Percentiles rank a stretch among this genome's conserved stretches.
These are phyloP conservation scores for Solanum etuberosum DNA, from an alignment of 257 asterid genomes.

Conservation along the genomic window DNA sequence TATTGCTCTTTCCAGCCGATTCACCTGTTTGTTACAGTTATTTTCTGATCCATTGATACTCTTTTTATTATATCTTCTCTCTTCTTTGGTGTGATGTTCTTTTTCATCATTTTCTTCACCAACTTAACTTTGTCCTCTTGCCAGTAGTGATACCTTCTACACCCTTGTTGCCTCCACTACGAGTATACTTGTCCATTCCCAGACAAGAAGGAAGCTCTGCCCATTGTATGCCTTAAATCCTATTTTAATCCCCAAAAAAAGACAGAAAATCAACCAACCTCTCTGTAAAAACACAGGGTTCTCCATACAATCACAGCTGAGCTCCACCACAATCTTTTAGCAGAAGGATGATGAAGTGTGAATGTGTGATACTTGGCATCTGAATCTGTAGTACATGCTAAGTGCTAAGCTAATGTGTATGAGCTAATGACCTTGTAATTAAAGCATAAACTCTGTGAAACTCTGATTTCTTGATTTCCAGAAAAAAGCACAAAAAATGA, in stretches of 20 bases:
- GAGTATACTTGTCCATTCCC: neutral
- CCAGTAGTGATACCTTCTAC: neutral
- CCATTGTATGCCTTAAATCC: neutral
- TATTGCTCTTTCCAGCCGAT: neutral
- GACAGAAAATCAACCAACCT: neutral
- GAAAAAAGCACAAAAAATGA: neutral
- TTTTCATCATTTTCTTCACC: neutral
- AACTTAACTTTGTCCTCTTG: neutral
- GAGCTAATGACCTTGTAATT: neutral
- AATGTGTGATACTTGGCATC: neutral
- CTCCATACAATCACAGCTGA: neutral
- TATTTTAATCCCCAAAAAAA: neutral
- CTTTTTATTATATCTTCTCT: neutral
- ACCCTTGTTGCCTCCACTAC: neutral
- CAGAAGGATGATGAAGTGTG: neutral
- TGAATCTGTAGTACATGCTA: neutral
- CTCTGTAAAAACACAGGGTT: neutral
- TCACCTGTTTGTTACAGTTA: neutral
- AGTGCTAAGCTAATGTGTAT: neutral
- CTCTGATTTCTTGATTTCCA: neutral
- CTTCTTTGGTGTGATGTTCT: neutral
- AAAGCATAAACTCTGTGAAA: neutral
- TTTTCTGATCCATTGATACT: neutral
- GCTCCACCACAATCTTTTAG: neutral
- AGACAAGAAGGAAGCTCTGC: neutral